Percentiles rank a stretch among this genome's conserved stretches.
These are phyloP conservation scores for Rhododendron ovatum DNA, from an alignment of 148 eudicot genomes.

Conservation along the genomic window DNA sequence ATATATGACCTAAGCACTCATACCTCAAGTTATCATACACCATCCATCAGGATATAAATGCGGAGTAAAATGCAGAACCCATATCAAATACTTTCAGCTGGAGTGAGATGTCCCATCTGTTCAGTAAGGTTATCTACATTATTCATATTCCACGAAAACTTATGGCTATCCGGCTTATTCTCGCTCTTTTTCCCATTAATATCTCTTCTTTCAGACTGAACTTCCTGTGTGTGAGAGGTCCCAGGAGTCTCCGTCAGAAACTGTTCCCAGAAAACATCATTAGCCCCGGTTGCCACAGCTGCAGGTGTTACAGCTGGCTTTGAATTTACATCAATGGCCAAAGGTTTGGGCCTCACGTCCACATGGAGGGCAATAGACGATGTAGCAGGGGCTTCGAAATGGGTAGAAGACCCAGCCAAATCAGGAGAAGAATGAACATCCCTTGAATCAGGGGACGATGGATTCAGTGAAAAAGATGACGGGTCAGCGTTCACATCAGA, in stretches of 20 bases:
- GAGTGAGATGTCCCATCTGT: slow-evolving; percentile 34
- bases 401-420: slow-evolving; percentile 15
- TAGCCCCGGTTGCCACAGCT: slow-evolving; percentile 16
- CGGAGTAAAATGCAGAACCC: neutral
- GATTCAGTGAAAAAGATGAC: slow-evolving; percentile 10
- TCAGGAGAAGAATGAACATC: slow-evolving; percentile 28
- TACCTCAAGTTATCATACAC: slow-evolving; percentile 8
- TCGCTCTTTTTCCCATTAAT: slow-evolving; percentile 9
- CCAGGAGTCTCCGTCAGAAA: slow-evolving; percentile 41
- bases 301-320: slow-evolving; percentile 13
- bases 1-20: slow-evolving; percentile 1
- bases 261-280: slow-evolving; percentile 54
- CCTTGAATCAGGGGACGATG: slow-evolving; percentile 19
- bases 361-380: slow-evolving; percentile 21
- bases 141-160: slow-evolving; percentile 24
- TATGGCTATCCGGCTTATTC: slow-evolving; percentile 14
- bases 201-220: slow-evolving; percentile 28
- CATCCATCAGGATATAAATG: neutral
- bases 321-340: slow-evolving; percentile 27
- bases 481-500: slow-evolving; percentile 20
- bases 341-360: slow-evolving; percentile 18
- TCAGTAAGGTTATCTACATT: slow-evolving; percentile 27
- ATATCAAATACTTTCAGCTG: slow-evolving; percentile 20
- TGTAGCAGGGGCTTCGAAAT: slow-evolving; percentile 21
- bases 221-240: slow-evolving; percentile 27